These are phyloP conservation scores for Neoscytalidium dimidiatum DNA, from an alignment of 2,329 filamentous ascomycete genomes.

Conservation along the genomic window DNA sequence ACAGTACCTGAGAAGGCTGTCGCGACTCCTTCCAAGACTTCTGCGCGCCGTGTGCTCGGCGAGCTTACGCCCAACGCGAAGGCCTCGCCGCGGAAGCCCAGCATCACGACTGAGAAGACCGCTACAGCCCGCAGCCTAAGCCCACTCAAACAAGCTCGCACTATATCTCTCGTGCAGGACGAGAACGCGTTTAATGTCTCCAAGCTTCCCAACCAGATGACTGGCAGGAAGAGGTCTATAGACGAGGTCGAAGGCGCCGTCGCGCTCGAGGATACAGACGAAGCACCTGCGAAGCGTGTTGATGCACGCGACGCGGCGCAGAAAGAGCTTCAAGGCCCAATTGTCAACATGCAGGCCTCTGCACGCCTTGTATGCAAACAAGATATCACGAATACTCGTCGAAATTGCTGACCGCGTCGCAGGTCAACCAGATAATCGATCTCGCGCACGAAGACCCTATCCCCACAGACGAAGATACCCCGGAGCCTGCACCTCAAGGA, in stretches of 20 bases:
- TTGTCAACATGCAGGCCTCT: neutral
- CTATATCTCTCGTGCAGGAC: conserved; percentile 29
- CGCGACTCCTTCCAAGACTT: conserved; percentile 31
- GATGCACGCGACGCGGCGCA: neutral
- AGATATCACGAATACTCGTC: too few species aligned
- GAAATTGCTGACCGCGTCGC: neutral
- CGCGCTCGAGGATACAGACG: conserved; percentile 23
- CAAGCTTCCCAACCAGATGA: conserved; percentile 13
- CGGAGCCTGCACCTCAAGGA: conserved; percentile 26
- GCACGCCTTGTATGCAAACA: neutral
- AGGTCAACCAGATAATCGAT: conserved; percentile 20
- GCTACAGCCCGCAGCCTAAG: conserved; percentile 30
- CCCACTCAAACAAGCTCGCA: conserved; percentile 36
- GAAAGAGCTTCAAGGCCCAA: neutral
- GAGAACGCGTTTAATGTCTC: conserved; percentile 29
- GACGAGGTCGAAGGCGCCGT: conserved; percentile 35
- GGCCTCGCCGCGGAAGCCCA: conserved; percentile 9
- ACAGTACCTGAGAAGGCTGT: conserved; percentile 17
- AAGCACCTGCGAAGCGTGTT: neutral
- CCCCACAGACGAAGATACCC: conserved; percentile 37
- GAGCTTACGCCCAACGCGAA: conserved; percentile 34
- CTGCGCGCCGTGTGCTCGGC: conserved; percentile 37
- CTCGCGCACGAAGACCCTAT: conserved; percentile 31
- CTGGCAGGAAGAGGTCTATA: conserved; percentile 37
- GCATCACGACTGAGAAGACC: conserved; percentile 35